Base-by-base conservation (phyloP, 2,329 filamentous ascomycete genomes). In the Diplodia intermedia region DNA sequence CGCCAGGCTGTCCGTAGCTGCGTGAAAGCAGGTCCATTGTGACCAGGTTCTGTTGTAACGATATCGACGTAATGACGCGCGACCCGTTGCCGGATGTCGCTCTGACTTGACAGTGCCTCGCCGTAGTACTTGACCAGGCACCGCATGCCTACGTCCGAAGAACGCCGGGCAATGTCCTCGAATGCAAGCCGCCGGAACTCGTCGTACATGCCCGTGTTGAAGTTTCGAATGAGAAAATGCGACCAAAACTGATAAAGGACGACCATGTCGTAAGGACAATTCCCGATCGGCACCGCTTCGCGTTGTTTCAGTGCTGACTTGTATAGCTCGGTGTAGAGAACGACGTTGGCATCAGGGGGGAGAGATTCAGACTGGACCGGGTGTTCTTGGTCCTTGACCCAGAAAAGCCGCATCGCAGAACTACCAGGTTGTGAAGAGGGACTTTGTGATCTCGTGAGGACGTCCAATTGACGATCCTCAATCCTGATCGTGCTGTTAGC, bases 171-270 rank as follows among this genome's bases (percentile, higher is more conserved):
- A 67, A 85, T 82, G 79, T 93, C 91, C 75, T 89, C 87, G 70
- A 89, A 80, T 67, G 91, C 90, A 76, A 86, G 84, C 73, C 82
- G 81, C 71, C 88, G 87, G 80, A 93, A 93, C 77, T 93, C 90
- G 75, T 87, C 82, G 80, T 93, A 93, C 87, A 94, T 91, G 75
- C 82, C 83, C 69, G 85, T 83, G 78, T 93, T 91, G 85, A 93
- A 93, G 79, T 91, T 89, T 73, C 87, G 85, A 70, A 88, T 85
- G 71, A 93, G 83, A 75, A 91, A 91, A 76, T 90, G 86, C 23
- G 88, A 88, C 90, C 90, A 93, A 81, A 91, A 91, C 71, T 88
- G 85, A 80, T 92, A 93, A 36, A 92, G 84, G 69, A 88, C 84
- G 75, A 87, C 85, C 84, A 90, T 89, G 73, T 88, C 85, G 69